Evolutionary conservation across 306 rosid genomes (phyloP).

Genomic region (Carpinus viminea): DNA sequence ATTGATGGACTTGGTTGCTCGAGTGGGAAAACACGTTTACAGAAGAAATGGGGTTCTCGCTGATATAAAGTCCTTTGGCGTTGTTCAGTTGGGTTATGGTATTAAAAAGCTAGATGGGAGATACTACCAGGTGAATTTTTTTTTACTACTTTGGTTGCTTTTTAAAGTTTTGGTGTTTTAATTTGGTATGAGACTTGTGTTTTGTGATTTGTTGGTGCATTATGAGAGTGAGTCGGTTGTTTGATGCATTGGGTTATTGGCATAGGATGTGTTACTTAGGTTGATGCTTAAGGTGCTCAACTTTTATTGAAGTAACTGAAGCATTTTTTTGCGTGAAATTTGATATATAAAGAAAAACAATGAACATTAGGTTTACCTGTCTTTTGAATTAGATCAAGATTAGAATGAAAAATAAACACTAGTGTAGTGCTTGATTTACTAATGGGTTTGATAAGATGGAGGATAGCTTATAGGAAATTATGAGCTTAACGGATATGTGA

Average conservation of each 20-base stretch:
- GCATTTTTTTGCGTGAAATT: not conserved
- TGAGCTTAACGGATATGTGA: not conserved
- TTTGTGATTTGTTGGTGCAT: not conserved
- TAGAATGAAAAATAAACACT: not conserved
- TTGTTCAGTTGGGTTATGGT: slow-evolving; percentile 82
- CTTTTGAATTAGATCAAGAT: not conserved
- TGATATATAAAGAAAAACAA: not conserved
- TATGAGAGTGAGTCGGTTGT: not conserved
- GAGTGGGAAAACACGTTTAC: slow-evolving; percentile 78
- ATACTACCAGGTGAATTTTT: slow-evolving; percentile 58
- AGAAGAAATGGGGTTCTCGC: slow-evolving; percentile 79
- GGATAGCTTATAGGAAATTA: not conserved
- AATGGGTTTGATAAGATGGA: not conserved
- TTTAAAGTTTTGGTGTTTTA: not conserved
- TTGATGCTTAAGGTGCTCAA: not conserved
- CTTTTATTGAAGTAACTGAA: not conserved
- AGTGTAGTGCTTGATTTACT: not conserved
- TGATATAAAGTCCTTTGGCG: slow-evolving; percentile 57
- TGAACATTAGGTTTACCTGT: not conserved
- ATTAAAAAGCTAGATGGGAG: slow-evolving; percentile 89
- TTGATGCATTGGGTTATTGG: not conserved
- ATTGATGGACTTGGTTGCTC: slow-evolving; percentile 53
- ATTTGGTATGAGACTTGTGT: not conserved
- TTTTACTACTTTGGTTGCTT: not conserved
- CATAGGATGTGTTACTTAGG: not conserved